Evolutionary conservation across 768 basidiomycete species (phyloP), one percentile per base, ranked within the genome.

Genomic region (Chiua virens): DNA sequence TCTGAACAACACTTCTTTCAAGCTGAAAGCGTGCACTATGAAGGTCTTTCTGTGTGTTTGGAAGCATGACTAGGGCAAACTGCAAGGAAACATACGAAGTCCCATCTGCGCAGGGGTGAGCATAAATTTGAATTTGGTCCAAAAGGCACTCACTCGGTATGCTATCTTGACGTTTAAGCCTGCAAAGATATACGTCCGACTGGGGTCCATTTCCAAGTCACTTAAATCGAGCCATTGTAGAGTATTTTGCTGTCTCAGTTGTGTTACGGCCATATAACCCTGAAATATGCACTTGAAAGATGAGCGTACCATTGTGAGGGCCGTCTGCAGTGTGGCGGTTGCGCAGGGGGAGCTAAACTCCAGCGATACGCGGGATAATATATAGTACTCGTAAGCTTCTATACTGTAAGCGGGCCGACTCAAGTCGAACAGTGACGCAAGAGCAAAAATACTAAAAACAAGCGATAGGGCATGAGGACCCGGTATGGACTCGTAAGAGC

Each of bases 391-490:
- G 35, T 81, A 73, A 8, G 86, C 79, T 47, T 82, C 77, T 14
- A 76, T 61, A 7, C 78, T 72, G 57, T 77, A 79, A 35, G 81
- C 71, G 2, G 75, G 75, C 8, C 66, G 63, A 42, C 69, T 60
- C 6, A 75, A 73, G 59, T 87, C 84, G 55, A 87, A 82, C n/a
- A 87, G 71, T 1, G 76, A 69, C 0, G 79, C 87, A 22, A 90
- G 74, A 6, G 86, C 80, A 54, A 91, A 82, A 13, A 89, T 65
- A 38, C 78, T 76, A 61, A 84, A 87, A 18, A 90, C 73, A 23
- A 89, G 73, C 0, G 86, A 74, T 15, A 88, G 69, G 1, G 77
- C 67, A 51, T 87, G 82, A n/a, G 77, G 68, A n/a, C 65, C 67
- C 8, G 71, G 62, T 41, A 75, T 56, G 8, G 57, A 58, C 40